These are phyloP conservation scores for Ilyonectria robusta DNA, from an alignment of 2,329 filamentous ascomycete genomes.

Conservation along the genomic window DNA sequence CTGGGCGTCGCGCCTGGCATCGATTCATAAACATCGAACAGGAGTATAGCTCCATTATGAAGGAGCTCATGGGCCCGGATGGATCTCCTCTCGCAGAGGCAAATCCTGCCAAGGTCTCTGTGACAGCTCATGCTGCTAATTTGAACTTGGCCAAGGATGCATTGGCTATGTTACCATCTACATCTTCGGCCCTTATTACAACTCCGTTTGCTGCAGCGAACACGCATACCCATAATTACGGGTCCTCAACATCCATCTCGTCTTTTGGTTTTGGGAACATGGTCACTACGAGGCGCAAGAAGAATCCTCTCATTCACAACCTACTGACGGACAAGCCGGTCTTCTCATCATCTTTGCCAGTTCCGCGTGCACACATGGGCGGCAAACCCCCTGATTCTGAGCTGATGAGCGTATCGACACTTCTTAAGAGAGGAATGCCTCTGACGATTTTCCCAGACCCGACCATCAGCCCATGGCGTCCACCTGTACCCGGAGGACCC, in stretches of 20 bases:
- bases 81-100: conserved; percentile 50
- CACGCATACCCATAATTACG: conserved; percentile 55
- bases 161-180: conserved; percentile 82
- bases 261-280: conserved; percentile 63
- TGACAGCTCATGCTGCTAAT: conserved; percentile 74
- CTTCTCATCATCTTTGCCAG: conserved; percentile 90
- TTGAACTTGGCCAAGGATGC: conserved; percentile 79
- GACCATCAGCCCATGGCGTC: conserved; percentile 77
- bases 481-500: conserved; percentile 71
- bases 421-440: conserved; percentile 93
- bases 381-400: conserved; percentile 29
- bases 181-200: conserved; percentile 90
- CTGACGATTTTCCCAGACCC: conserved; percentile 87
- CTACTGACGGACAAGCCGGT: conserved; percentile 95
- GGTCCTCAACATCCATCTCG: conserved; percentile 52
- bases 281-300: conserved; percentile 68
- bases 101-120: conserved; percentile 47
- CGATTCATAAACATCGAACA: conserved; percentile 93
- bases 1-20: conserved; percentile 56
- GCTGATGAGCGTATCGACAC: conserved; percentile 72
- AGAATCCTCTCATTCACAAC: conserved; percentile 94
- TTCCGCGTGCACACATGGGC: conserved; percentile 69
- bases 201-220: conserved; percentile 86
- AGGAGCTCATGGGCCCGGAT: conserved; percentile 66
- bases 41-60: conserved; percentile 80